These are phyloP conservation scores for Aspergillus fumigatus DNA, from an alignment of 2,329 filamentous ascomycete genomes.

Conservation along the genomic window DNA sequence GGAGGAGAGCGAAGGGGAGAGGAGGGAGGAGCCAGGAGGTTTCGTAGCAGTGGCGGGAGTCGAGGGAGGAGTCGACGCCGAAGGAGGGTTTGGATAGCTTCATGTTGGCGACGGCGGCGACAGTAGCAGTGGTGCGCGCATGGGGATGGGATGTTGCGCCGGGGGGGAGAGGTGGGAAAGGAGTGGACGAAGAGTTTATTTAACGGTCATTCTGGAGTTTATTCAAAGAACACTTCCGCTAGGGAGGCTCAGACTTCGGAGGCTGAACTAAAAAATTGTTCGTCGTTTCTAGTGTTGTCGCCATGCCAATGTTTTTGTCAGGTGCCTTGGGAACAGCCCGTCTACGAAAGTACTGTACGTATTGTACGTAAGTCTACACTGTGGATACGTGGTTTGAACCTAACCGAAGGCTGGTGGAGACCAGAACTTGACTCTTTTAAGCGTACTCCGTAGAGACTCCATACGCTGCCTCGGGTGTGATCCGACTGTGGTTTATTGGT, in stretches of 20 bases:
- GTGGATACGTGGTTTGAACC: no score
- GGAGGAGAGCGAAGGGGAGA: conserved; percentile 54
- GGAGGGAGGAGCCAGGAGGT: conserved; percentile 79
- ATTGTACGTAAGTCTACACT: not conserved
- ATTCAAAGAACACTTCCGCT: not conserved
- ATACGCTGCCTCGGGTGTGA: not conserved
- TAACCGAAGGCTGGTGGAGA: no score
- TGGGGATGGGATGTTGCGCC: not conserved
- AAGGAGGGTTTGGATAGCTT: conserved; percentile 17
- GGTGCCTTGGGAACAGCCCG: not conserved
- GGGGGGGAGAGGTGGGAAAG: not conserved
- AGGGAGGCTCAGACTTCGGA: not conserved
- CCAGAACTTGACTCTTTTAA: not conserved
- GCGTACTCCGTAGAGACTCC: not conserved
- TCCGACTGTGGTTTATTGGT: not conserved
- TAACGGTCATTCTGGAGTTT: not conserved
- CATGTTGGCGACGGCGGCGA: not conserved
- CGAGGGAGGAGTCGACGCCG: conserved; percentile 34
- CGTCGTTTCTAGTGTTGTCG: not conserved
- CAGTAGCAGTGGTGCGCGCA: not conserved
- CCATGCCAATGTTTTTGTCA: not conserved
- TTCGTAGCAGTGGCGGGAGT: conserved; percentile 60
- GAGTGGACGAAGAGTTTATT: not conserved
- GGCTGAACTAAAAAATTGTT: not conserved
- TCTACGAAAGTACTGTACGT: not conserved